Evolutionary conservation across 148 eudicot genomes (phyloP).

Genomic region (Pouteria glomerata): DNA sequence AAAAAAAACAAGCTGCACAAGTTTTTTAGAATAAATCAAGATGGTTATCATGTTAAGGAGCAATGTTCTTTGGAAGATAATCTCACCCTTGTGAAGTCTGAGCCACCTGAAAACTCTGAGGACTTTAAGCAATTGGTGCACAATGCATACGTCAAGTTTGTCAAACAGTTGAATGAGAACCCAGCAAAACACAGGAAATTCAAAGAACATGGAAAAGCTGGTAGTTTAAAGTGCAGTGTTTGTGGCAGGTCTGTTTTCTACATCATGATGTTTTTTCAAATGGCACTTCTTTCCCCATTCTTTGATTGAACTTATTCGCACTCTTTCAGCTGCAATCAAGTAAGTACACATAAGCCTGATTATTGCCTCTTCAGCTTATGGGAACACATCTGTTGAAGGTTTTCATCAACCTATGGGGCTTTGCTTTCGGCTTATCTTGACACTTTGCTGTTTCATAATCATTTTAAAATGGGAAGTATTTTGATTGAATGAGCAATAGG

Average conservation of each 20-base stretch:
- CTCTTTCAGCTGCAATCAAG: slow-evolving; percentile 14
- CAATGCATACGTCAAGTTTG: slow-evolving; percentile 38
- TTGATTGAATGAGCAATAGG: background rate
- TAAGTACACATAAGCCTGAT: slow-evolving; percentile 17
- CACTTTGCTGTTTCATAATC: slow-evolving; percentile 4
- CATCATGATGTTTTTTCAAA: slow-evolving; percentile 15
- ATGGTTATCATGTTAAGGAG: slow-evolving; percentile 17
- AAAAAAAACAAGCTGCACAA: slow-evolving; percentile 14
- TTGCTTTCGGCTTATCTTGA: slow-evolving; percentile 1
- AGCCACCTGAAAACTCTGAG: slow-evolving; percentile 43
- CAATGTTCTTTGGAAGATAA: slow-evolving; percentile 20
- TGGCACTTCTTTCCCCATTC: slow-evolving; percentile 9
- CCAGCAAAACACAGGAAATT: slow-evolving; percentile 27
- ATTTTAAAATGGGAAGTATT: slow-evolving; percentile 4
- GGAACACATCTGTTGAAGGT: slow-evolving; percentile 2
- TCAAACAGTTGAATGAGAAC: slow-evolving; percentile 39
- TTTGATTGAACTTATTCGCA: slow-evolving; percentile 8
- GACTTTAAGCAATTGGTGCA: slow-evolving; percentile 48
- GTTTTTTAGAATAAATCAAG: slow-evolving; percentile 2
- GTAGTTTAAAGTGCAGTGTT: slow-evolving; percentile 51
- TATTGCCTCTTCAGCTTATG: slow-evolving; percentile 2
- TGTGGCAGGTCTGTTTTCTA: slow-evolving; percentile 62
- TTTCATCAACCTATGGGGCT: background rate
- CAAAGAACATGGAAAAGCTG: slow-evolving; percentile 40
- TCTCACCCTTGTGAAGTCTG: slow-evolving; percentile 27